Evolutionary conservation across 345 rosid genomes (phyloP), one percentile per base, ranked within the genome.

Genomic region (Citrus hindsii): DNA sequence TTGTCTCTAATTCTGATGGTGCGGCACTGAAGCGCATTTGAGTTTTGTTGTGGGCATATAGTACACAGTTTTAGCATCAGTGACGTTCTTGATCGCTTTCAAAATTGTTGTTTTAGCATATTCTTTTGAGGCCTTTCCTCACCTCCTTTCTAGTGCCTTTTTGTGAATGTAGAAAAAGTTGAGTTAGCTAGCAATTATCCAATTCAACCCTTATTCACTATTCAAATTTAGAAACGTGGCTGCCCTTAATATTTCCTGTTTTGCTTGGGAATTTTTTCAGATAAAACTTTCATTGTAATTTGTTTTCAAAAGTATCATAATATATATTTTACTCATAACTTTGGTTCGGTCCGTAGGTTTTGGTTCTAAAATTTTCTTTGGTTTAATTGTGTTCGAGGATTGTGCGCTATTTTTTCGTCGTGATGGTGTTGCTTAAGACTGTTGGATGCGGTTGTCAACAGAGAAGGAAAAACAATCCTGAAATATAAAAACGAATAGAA

Each of bases 21-120:
- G 77, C 76, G 83, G 86, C 76, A 37, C 56, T 73, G 77, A 69
- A 74, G 88, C 62, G 37, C 81, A 37, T 76, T 46, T 68, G 83
- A 82, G 40, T 85, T 83, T 85, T 82, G 77, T 74, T 77, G n/a
- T 74, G 81, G 83, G 74, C 42, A 66, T 76, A 55, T 75, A 73
- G 65, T 83, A 66, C 21, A 79, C 68, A 77, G 76, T 62, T 59
- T 69, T 75, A 58, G 77, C 42, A 74, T 63, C 62, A 38, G 21
- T 71, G 78, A 58, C 67, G 38, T 58, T 59, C 64, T 9, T 55
- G 70, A 70, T 46, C 38, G 73, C 63, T 51, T 56, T 71, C 21
- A 56, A 69, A 71, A 38, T 40, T 69, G 71, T 56, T 76, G 75
- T 79, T 69, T 72, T 67, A 76, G 77, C 79, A 83, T 79, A 76